These are phyloP conservation scores for Arachis stenosperma DNA, from an alignment of 306 rosid genomes.

Conservation along the genomic window DNA sequence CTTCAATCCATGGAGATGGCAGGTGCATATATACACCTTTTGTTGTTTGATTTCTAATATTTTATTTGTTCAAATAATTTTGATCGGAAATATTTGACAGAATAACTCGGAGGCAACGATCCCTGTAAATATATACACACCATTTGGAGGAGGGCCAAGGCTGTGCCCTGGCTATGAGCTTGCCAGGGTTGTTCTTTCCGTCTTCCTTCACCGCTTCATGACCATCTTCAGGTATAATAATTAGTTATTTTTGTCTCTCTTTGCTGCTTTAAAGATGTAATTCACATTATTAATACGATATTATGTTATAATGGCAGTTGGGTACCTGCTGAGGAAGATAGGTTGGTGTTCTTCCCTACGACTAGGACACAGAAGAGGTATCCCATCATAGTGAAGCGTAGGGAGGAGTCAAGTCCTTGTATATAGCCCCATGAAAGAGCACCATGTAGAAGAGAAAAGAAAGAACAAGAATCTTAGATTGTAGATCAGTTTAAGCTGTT, in stretches of 20 bases:
- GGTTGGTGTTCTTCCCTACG: conserved; percentile 92
- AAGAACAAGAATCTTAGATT: conserved; percentile 1
- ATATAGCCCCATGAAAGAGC: conserved; percentile 30
- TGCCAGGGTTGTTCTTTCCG: conserved; percentile 92
- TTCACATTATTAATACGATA: not conserved
- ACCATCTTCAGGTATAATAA: conserved; percentile 75
- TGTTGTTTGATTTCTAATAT: not conserved
- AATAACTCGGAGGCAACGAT: conserved; percentile 54
- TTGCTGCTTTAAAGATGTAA: too few species aligned
- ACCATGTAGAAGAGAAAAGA: not conserved
- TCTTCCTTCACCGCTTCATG: conserved; percentile 87
- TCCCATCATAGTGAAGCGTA: conserved; percentile 68
- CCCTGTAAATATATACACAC: conserved; percentile 69
- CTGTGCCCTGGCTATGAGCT: conserved; percentile 96
- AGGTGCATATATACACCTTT: conserved; percentile 39
- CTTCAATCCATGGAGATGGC: conserved; percentile 99
- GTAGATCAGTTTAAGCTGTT: conserved; percentile 36
- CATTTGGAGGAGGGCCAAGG: conserved; percentile 96
- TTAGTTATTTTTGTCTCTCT: too few species aligned
- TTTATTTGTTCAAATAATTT: conserved; percentile 18
- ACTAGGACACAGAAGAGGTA: conserved; percentile 92
- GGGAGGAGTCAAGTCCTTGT: conserved; percentile 38
- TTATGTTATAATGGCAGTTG: conserved; percentile 54
- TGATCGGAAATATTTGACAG: conserved; percentile 43
- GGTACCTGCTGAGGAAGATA: conserved; percentile 94